Conservation (phyloP, 768 basidiomycete species). For the Boletus speciosus region DNA sequence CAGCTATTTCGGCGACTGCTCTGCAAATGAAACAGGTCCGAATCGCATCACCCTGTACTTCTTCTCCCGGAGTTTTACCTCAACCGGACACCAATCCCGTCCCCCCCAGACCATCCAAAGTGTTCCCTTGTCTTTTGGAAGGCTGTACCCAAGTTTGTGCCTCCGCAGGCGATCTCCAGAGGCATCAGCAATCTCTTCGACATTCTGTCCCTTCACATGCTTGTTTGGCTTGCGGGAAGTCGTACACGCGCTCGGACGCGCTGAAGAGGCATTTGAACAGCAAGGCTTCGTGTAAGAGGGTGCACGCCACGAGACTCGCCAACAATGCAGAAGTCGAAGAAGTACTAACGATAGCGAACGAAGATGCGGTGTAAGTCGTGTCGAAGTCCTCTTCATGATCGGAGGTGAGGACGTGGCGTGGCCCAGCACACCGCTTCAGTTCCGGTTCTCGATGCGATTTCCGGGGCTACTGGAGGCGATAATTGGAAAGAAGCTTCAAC, state of each 20-base stretch:
- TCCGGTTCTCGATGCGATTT: neutral
- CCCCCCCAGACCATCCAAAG: slow-evolving; percentile 10
- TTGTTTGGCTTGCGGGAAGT: slow-evolving; percentile 26
- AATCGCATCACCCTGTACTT: slow-evolving; percentile 11
- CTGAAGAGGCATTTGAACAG: slow-evolving; percentile 33
- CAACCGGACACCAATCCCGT: neutral
- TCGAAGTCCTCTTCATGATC: slow-evolving; percentile 1
- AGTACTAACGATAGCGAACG: slow-evolving; percentile 15
- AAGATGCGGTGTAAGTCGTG: slow-evolving; percentile 16
- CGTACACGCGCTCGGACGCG: slow-evolving; percentile 30
- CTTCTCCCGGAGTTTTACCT: slow-evolving; percentile 4
- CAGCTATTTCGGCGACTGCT: slow-evolving; percentile 5
- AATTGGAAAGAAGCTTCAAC: neutral
- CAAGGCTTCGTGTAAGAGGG: slow-evolving; percentile 26
- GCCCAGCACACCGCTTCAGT: neutral
- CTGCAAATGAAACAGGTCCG: slow-evolving; percentile 12
- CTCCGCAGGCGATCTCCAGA: slow-evolving; percentile 27
- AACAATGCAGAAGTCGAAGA: slow-evolving; percentile 4
- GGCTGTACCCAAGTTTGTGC: slow-evolving; percentile 28
- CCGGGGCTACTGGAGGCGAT: neutral
- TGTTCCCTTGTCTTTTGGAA: slow-evolving; percentile 22
- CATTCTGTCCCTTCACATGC: slow-evolving; percentile 20
- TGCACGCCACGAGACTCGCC: slow-evolving; percentile 16
- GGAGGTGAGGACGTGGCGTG: slow-evolving; percentile 21
- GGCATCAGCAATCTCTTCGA: slow-evolving; percentile 30